Percentiles rank a stretch among this genome's conserved stretches.
These are phyloP conservation scores for Geoglossum glabrum DNA, from an alignment of 495 filamentous ascomycete species.

Conservation along the genomic window DNA sequence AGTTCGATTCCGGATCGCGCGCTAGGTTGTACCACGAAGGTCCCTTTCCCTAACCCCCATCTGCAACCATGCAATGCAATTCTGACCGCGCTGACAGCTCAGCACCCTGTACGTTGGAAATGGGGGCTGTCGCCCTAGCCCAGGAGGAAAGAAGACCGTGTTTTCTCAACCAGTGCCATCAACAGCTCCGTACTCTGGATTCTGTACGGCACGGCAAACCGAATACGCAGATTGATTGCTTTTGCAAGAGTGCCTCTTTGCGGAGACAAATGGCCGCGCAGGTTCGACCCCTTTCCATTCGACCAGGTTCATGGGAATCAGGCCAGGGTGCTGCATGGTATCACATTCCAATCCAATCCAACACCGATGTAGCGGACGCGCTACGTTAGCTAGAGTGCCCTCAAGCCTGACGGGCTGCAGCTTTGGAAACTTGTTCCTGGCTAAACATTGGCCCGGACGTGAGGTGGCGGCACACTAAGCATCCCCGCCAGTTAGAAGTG, in stretches of 20 bases:
- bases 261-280: background rate
- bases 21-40: background rate
- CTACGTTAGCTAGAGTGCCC: background rate
- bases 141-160: no score
- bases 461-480: background rate
- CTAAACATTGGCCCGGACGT: background rate
- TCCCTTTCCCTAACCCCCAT: background rate
- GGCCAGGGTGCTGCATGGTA: background rate
- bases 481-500: background rate
- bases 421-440: background rate
- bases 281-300: background rate
- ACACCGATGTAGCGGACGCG: background rate
- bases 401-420: background rate
- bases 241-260: background rate
- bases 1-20: background rate
- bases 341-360: background rate
- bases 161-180: no score
- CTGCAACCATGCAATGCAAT: background rate
- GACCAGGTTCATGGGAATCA: background rate
- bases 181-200: no score
- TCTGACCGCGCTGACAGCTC: background rate
- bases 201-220: background rate
- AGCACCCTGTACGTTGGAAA: background rate
- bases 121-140: no score
- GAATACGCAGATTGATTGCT: background rate